Base-by-base conservation (phyloP, 441 rosid species). In the Macaranga tanarius region DNA sequence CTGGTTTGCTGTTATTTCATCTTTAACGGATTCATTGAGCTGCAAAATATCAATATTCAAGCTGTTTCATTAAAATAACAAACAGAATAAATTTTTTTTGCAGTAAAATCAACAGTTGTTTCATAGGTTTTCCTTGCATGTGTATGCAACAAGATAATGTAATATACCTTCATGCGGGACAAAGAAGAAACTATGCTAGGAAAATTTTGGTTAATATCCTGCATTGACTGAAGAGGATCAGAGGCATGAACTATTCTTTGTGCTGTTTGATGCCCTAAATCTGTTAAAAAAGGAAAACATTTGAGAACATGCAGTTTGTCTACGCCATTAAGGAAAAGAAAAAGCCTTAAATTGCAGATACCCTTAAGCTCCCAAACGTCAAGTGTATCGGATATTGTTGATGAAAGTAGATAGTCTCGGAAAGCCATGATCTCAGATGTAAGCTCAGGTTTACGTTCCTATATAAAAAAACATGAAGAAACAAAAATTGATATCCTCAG, bases 321-420 rank as follows among this genome's bases (percentile, higher is more conserved):
- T 59, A 58, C 63, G 62, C 65, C 63, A 67, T 47, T 56, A 71
- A 22, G 11, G 68, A 16, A 55, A 10, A 65, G 15, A 55, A 10
- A 65, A 44, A 69, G 51, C 38, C 26, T 22, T 10, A 42, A 70
- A 42, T 28, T 58, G 62, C 60, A 54, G 25, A 45, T 85, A 96
- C 99, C 99, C 74, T 92, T 93, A 75, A 96, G 90, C 81, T 96
- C 99, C 99, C 98, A 96, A 78, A 93, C 96, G 83, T 96, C 98
- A 55, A 92, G 96, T 6, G 95, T 92, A 82, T 96, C 99, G 10
- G 99, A 94, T 74, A 92, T 72, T 1, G 99, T 88, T 20, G 97
- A 91, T 67, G 98, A 92, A 81, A 96, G 84, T 67, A 96, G 85
- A 82, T 85, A 86, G 85, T 96, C 99, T 83, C 98, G 86, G 75